Evolutionary conservation across 164 flowering plant species (phyloP), one percentile per base, ranked within the genome.

Genomic region (Malania oleifera): DNA sequence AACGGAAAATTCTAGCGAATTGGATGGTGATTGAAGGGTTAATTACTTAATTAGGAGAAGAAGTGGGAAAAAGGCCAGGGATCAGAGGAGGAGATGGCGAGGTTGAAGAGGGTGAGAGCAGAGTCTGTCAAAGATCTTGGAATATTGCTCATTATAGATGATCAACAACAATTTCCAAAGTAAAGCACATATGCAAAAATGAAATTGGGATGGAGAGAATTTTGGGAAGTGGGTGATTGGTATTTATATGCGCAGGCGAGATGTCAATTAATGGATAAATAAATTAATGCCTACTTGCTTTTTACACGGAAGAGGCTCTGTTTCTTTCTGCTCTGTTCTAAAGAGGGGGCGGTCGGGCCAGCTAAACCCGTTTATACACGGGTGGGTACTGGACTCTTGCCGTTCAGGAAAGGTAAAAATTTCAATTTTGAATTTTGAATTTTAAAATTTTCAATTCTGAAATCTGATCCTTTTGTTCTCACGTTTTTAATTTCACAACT

Each of bases 21-120:
- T 20, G 41, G 47, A 31, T 48, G n/a, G n/a, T 15, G 1, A 7
- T 5, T 7, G 40, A 5, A n/a, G 47, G 64, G n/a, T n/a, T n/a
- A n/a, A n/a, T n/a, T n/a, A n/a, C n/a, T n/a, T n/a, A n/a, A n/a
- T 49, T 59, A 53, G 12, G 67, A 75, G 60, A 52, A 50, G 34
- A 61, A 25, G 19, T 46, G 20, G 72, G 88, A 82, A 34, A 85
- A 88, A 22, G 89, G 86, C 86, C 91, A 85, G 17, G 89, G 91
- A 56, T 88, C 85, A 6, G 86, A 81, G 29, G 80, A 60, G 27
- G 89, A 88, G 61, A 85, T 83, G 52, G 80, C 73, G 10, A 87
- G 76, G 3, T 62, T 72, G 80, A 87, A 83, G 56, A 76, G 75
- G 61, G 80, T 74, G 11, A 78, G 62, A 39, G 86, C 72, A 19